These are phyloP conservation scores for Termitomyces sp. DNA, from an alignment of 768 basidiomycete genomes.

Conservation along the genomic window DNA sequence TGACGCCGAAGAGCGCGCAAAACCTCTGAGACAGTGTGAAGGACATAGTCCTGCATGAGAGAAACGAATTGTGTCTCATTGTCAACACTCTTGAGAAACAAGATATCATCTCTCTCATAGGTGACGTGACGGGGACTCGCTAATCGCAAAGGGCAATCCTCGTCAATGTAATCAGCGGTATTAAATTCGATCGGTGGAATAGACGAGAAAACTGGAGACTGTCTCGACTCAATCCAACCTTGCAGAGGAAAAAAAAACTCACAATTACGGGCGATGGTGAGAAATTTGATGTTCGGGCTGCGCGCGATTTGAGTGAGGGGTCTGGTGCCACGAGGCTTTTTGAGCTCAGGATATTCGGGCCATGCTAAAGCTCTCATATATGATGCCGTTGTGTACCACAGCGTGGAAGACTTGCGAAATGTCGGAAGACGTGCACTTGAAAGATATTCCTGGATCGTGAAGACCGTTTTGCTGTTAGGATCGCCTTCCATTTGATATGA, in stretches of 20 bases:
- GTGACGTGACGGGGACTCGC: conserved; percentile 10
- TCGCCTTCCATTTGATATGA: background rate
- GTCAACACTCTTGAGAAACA: conserved; percentile 14
- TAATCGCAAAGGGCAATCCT: conserved; percentile 13
- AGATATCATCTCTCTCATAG: conserved; percentile 14
- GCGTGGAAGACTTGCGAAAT: conserved; percentile 6
- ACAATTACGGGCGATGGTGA: conserved; percentile 2
- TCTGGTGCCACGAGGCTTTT: conserved; percentile 9
- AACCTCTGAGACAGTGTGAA: conserved; percentile 17
- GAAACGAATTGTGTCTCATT: conserved; percentile 16
- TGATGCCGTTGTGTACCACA: background rate
- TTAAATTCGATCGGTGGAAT: conserved; percentile 3
- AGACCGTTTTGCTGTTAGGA: background rate
- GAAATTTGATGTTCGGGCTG: conserved; percentile 6
- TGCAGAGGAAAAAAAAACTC: background rate
- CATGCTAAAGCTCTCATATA: conserved; percentile 7
- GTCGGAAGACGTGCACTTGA: conserved; percentile 9
- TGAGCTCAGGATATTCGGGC: conserved; percentile 16
- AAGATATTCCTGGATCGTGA: conserved; percentile 14
- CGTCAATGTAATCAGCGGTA: conserved; percentile 1
- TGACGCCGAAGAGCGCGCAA: conserved; percentile 13
- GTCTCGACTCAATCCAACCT: background rate
- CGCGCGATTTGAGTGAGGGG: conserved; percentile 3
- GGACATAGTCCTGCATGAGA: conserved; percentile 17
- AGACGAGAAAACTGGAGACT: conserved; percentile 1